Percentiles rank a stretch among this genome's conserved stretches.
phyloP scores from a whole-genome alignment of 148 eudicot genomes.

The Silene conica region DNA sequence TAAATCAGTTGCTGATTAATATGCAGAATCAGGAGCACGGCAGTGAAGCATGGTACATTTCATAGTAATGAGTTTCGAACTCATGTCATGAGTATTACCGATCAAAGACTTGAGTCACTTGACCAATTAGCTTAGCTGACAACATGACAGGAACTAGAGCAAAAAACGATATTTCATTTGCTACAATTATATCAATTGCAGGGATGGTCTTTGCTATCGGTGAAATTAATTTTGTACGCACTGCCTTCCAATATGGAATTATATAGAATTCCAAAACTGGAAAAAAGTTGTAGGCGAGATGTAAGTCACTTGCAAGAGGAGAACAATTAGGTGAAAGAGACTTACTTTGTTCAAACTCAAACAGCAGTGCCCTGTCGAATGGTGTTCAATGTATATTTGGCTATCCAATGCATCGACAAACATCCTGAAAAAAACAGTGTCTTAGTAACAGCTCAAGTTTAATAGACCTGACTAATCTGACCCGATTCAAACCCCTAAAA shows the following conservation, averaged over 20 bases:
- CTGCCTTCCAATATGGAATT: no score
- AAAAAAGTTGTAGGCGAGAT: no score
- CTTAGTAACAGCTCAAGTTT: not conserved
- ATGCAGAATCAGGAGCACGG: not conserved
- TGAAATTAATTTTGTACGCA: no score
- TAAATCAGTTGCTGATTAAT: not conserved
- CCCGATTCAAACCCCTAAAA: no score
- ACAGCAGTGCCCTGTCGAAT: slow-evolving; percentile 54
- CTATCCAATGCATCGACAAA: slow-evolving; percentile 78
- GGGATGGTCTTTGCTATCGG: no score
- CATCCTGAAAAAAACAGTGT: slow-evolving; percentile 48
- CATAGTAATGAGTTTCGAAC: no score
- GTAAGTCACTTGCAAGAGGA: not conserved
- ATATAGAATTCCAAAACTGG: no score
- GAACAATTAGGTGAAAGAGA: not conserved
- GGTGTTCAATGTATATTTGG: slow-evolving; percentile 65
- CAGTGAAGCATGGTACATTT: not conserved
- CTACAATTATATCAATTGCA: no score
- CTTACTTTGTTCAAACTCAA: slow-evolving; percentile 70
- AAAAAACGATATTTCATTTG: no score
- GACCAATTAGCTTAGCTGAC: not conserved
- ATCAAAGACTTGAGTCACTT: not conserved
- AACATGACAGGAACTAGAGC: no score
- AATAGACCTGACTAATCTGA: not conserved
- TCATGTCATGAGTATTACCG: not conserved